Evolutionary conservation across 2,329 filamentous ascomycete species (phyloP).

Genomic region (Penicillium brasilianum): DNA sequence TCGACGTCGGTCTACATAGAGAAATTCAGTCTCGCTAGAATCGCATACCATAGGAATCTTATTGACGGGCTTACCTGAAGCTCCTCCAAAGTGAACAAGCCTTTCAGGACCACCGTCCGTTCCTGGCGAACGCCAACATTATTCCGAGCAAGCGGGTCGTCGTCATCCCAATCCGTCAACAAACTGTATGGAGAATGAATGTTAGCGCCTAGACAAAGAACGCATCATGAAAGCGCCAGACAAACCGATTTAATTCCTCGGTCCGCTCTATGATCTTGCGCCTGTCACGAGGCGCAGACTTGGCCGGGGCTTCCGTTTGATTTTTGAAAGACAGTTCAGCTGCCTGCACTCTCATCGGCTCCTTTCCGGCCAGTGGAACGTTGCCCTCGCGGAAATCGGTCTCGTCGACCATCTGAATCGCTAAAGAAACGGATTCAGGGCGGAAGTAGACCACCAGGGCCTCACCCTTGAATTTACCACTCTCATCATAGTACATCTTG

Average conservation of each 20-base stretch:
- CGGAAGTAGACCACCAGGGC: constrained; percentile 94
- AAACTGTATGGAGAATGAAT: constrained; percentile 60
- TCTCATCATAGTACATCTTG: constrained; percentile 85
- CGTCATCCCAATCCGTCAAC: constrained; percentile 93
- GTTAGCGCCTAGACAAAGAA: neutral
- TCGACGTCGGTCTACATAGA: constrained; percentile 70
- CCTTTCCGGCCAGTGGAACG: constrained; percentile 49
- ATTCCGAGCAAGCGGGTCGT: constrained; percentile 69
- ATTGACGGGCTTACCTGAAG: constrained; percentile 60
- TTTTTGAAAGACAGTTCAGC: constrained; percentile 94
- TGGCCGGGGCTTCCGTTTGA: constrained; percentile 67
- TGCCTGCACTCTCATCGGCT: constrained; percentile 77
- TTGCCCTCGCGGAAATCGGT: constrained; percentile 73
- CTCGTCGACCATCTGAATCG: constrained; percentile 59
- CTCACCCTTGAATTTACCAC: constrained; percentile 90
- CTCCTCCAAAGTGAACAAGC: constrained; percentile 90
- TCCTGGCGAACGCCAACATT: constrained; percentile 67
- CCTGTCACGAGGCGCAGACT: constrained; percentile 69
- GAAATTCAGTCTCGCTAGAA: constrained; percentile 23
- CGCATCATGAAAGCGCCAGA: neutral
- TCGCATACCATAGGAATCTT: neutral
- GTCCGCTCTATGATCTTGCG: constrained; percentile 90
- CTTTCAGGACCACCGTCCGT: constrained; percentile 83
- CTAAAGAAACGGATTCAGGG: constrained; percentile 81
- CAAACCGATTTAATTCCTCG: constrained; percentile 76